Evolutionary conservation across 805 yeast species (phyloP).

Genomic region (Pichia gijzeniarum): DNA sequence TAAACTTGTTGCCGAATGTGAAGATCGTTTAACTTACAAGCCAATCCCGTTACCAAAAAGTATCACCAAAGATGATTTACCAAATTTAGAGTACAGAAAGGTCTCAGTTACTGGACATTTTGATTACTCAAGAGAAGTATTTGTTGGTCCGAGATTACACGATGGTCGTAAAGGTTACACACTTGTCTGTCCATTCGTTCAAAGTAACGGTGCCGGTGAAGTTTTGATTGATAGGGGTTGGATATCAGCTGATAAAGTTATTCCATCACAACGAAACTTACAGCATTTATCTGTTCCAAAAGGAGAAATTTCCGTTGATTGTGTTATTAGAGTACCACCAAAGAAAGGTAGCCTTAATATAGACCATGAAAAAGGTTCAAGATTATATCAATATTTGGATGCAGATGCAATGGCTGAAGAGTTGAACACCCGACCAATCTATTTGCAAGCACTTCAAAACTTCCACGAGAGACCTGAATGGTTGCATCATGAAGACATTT

Average conservation of each 20-base stretch:
- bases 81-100: slow-evolving; percentile 73
- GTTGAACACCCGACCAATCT: slow-evolving; percentile 63
- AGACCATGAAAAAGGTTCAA: slow-evolving; percentile 59
- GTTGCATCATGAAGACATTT: slow-evolving; percentile 14
- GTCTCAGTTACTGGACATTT: slow-evolving; percentile 73
- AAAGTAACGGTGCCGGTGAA: slow-evolving; percentile 69
- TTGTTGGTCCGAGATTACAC: slow-evolving; percentile 82
- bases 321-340: slow-evolving; percentile 65
- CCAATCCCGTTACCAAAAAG: slow-evolving; percentile 66
- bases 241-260: slow-evolving; percentile 64
- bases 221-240: slow-evolving; percentile 88
- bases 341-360: slow-evolving; percentile 59
- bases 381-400: slow-evolving; percentile 75
- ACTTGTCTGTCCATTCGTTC: slow-evolving; percentile 73
- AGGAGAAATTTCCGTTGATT: slow-evolving; percentile 65
- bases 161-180: slow-evolving; percentile 73
- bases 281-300: slow-evolving; percentile 66
- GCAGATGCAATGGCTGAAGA: slow-evolving; percentile 71
- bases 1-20: slow-evolving; percentile 72
- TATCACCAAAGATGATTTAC: slow-evolving; percentile 56
- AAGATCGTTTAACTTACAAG: slow-evolving; percentile 68
- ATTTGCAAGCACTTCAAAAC: slow-evolving; percentile 68
- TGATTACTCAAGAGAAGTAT: slow-evolving; percentile 79
- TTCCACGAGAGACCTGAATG: slow-evolving; percentile 57
- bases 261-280: slow-evolving; percentile 48